Evolutionary conservation across 495 filamentous ascomycete genomes (phyloP).

Genomic region (Aspergillus cavernicola): DNA sequence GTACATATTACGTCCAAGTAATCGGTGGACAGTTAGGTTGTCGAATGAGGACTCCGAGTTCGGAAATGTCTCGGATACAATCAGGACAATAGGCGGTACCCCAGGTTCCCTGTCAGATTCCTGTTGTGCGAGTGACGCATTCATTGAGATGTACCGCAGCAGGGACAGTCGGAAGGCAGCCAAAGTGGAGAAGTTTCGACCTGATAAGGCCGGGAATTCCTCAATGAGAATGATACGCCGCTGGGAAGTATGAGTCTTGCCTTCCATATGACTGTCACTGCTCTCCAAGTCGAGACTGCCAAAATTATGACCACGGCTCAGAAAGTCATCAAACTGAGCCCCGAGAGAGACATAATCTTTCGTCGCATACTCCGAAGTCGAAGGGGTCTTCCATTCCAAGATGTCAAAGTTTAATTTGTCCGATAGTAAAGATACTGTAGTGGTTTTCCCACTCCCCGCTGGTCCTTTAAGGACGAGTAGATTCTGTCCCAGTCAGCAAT

Average conservation of each 20-base stretch:
- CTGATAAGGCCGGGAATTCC: constrained; percentile 87
- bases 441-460: constrained; percentile 92
- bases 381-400: constrained; percentile 87
- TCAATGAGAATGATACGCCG: constrained; percentile 75
- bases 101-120: constrained; percentile 17
- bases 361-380: constrained; percentile 50
- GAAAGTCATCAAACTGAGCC: constrained; percentile 85
- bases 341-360: constrained; percentile 62
- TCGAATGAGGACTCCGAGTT: constrained; percentile 73
- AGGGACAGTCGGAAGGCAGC: constrained; percentile 72
- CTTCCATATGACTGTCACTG: neutral
- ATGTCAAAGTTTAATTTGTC: constrained; percentile 67
- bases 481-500: constrained; percentile 46
- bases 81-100: constrained; percentile 75
- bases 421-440: constrained; percentile 73
- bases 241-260: constrained; percentile 18
- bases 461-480: constrained; percentile 83
- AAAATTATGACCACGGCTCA: constrained; percentile 74
- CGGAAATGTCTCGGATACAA: constrained; percentile 83
- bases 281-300: constrained; percentile 61
- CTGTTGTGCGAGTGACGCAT: constrained; percentile 40
- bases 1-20: constrained; percentile 81
- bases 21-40: constrained; percentile 82
- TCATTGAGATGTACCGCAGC: constrained; percentile 62
- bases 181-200: constrained; percentile 61